Percentiles rank a stretch among this genome's conserved stretches.
Evolutionary conservation across 1,284 basidiomycete species (phyloP).

Genomic region (Trametes polyzona): DNA sequence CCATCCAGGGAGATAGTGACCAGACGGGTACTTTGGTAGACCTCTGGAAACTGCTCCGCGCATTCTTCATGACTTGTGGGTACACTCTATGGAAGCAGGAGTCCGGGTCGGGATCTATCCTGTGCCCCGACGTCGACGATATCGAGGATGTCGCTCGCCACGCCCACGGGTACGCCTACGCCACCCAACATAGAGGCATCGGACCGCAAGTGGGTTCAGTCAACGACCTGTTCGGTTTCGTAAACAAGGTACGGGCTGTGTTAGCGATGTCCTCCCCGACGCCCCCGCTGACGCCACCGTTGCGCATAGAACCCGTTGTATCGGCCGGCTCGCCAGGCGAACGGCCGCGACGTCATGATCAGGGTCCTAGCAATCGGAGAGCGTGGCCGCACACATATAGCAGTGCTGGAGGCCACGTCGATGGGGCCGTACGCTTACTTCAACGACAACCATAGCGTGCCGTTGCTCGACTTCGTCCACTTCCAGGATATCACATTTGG

Average conservation of each 20-base stretch:
- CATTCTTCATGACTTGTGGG: not conserved
- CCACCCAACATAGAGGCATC: not conserved
- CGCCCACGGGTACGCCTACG: not conserved
- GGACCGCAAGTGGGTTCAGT: not conserved
- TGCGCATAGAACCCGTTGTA: not conserved
- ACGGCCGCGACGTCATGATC: not conserved
- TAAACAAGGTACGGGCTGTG: not conserved
- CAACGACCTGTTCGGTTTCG: not conserved
- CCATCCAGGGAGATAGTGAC: not conserved
- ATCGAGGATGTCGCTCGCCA: not conserved
- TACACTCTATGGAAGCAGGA: not conserved
- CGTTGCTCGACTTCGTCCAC: constrained; percentile 29
- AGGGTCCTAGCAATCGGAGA: not conserved
- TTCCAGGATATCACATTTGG: constrained; percentile 34
- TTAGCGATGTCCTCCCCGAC: not conserved
- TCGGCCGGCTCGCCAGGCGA: not conserved
- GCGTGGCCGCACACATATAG: not conserved
- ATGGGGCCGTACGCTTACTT: not conserved
- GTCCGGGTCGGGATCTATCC: not conserved
- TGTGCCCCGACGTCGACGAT: not conserved
- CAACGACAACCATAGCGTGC: constrained; percentile 5
- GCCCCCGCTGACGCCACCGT: not conserved
- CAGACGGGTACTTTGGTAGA: not conserved
- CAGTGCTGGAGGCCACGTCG: not conserved
- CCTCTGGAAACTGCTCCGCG: not conserved